A percentile compares a stretch with the other conserved stretches of the same genome.
Conservation (phyloP, 345 rosid genomes). For the Luvunga scandens region DNA sequence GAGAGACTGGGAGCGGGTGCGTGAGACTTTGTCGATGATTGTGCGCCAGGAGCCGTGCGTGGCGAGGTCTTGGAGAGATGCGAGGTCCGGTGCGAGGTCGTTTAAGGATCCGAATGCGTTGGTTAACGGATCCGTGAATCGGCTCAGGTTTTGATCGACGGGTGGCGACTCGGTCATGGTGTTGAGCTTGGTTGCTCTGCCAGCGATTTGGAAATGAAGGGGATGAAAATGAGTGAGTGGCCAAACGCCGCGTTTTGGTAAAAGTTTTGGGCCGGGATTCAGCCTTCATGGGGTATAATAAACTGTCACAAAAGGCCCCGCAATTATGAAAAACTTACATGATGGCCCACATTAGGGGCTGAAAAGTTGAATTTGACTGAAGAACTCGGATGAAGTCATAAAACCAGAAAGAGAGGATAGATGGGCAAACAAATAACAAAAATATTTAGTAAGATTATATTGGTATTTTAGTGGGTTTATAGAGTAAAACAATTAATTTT, state of each 20-base stretch:
- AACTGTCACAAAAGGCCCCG: too few species aligned
- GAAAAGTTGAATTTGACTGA: too few species aligned
- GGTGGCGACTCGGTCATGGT: not conserved
- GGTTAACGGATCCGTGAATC: constrained; percentile 40
- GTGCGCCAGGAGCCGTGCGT: constrained; percentile 87
- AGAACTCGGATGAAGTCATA: too few species aligned
- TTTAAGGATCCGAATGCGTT: constrained; percentile 55
- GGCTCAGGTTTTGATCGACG: not conserved
- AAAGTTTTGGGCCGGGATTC: too few species aligned
- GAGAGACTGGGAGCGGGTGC: constrained; percentile 57
- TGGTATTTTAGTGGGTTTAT: too few species aligned
- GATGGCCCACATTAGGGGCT: too few species aligned
- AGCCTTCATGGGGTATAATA: too few species aligned
- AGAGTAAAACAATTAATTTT: too few species aligned
- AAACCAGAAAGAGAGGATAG: too few species aligned
- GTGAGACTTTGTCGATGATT: constrained; percentile 65
- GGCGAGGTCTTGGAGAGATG: constrained; percentile 81
- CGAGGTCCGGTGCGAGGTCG: constrained; percentile 72
- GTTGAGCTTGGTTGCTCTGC: not conserved
- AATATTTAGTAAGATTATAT: too few species aligned
- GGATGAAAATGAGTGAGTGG: not conserved
- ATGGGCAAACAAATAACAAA: too few species aligned
- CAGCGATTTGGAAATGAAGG: not conserved
- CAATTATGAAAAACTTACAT: too few species aligned
- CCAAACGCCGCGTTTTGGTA: not conserved